Base-by-base conservation (phyloP, 208 protist genomes). In the Leishmania amazonensis region DNA sequence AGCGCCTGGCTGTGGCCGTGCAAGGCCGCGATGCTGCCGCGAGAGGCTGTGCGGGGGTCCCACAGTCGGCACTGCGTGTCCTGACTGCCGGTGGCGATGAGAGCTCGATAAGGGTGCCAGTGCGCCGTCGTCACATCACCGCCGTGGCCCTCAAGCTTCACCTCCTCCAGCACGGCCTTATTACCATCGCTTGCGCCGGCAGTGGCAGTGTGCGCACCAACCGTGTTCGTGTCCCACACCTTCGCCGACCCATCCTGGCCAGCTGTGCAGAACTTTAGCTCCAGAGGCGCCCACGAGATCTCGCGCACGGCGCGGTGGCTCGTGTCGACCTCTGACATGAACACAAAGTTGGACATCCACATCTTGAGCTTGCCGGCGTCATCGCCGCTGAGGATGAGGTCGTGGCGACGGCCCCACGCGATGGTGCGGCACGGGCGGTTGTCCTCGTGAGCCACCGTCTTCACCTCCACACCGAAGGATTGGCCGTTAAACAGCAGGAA, bases 401-500 rank as follows among this genome's bases (percentile, higher is more conserved):
- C 93, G 65, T 86, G 95, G 54, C 83, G 89, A n/a, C 85, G 87
- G 28, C 94, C 94, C 93, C 94, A 97, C 60, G 88, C 89, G 65
- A 96, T 83, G 58, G 94, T 91, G 64, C 93, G 88, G 81, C 93
- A 96, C 11, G 91, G 75, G 9, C 86, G 76, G 73, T 89, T 89
- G 81, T 97, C 92, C 74, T 96, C 94, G 83, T 97, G 94, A 24
- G 94, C 94, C 9, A 91, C 88, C 17, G 94, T 97, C 78, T 94
- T 95, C 67, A 96, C 90, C 85, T 97, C 94, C 28, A 97, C 85
- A 80, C 94, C 94, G 75, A 97, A 97, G 40, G 91, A 94, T 53
- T 94, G 89, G 0, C 94, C 94, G 79, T 97, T 97, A 78, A 96
- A 96, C 42, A 97, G 87, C 21, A 97, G 78, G 83, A 97, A 97